A percentile compares a stretch with the other conserved stretches of the same genome.
These are phyloP conservation scores for Metarhizium humberi DNA, from an alignment of 2,329 filamentous ascomycete species.

Conservation along the genomic window DNA sequence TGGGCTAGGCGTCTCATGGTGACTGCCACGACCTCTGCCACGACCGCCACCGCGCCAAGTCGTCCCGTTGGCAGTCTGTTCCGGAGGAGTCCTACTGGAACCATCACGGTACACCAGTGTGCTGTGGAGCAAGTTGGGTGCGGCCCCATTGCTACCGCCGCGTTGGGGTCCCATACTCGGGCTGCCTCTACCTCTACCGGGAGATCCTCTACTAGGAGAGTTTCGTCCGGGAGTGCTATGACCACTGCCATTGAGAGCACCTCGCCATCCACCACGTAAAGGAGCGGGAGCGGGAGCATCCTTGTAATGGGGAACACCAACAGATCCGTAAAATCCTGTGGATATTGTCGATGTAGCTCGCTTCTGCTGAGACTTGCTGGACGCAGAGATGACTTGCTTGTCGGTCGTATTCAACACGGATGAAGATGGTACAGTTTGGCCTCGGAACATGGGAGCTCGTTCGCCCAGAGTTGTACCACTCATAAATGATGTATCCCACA, in stretches of 20 bases:
- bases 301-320: constrained; percentile 52
- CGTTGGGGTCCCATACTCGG: constrained; percentile 27
- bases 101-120: constrained; percentile 42
- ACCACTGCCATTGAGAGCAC: constrained; percentile 39
- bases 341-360: constrained; percentile 40
- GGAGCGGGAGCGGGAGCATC: constrained; percentile 47
- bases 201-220: constrained; percentile 24
- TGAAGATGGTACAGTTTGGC: constrained; percentile 81
- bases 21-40: constrained; percentile 21
- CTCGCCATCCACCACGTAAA: constrained; percentile 48
- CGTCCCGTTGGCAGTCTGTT: constrained; percentile 19
- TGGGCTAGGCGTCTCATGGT: constrained; percentile 13
- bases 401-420: constrained; percentile 81
- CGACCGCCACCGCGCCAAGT: constrained; percentile 18
- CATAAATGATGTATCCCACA: constrained; percentile 96
- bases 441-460: constrained; percentile 85
- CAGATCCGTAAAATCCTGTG: constrained; percentile 43
- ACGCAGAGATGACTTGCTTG: constrained; percentile 67
- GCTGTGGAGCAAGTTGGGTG: constrained; percentile 39
- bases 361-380: constrained; percentile 41
- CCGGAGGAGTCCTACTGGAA: constrained; percentile 17
- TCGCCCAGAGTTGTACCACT: constrained; percentile 87
- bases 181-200: constrained; percentile 29
- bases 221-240: constrained; percentile 24
- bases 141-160: constrained; percentile 13